These are phyloP conservation scores for Cytauxzoon felis DNA, from an alignment of 169 alveolate genomes.

Conservation along the genomic window DNA sequence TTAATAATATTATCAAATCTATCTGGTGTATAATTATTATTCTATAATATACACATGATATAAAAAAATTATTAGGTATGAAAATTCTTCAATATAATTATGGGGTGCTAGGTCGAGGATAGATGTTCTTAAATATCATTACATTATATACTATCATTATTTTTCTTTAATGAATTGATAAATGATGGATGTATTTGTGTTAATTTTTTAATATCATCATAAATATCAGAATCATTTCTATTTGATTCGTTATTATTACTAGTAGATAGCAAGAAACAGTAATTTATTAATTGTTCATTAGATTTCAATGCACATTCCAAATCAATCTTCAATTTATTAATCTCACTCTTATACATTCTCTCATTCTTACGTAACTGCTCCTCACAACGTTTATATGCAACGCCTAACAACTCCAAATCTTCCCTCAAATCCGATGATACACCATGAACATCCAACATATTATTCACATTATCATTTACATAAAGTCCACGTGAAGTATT, in stretches of 20 bases:
- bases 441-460: no score
- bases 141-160: no score
- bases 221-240: constrained; percentile 5
- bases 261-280: constrained; percentile 23
- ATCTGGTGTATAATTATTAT: constrained; percentile 22
- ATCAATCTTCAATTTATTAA: constrained; percentile 5
- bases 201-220: background rate
- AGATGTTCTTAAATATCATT: background rate
- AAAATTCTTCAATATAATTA: background rate
- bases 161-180: background rate
- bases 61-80: background rate
- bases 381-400: constrained; percentile 5
- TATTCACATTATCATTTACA: no score
- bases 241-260: constrained; percentile 1
- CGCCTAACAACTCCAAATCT: no score
- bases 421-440: no score
- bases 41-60: background rate
- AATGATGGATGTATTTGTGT: background rate
- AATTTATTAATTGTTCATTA: constrained; percentile 17
- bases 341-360: constrained; percentile 6
- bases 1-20: constrained; percentile 33
- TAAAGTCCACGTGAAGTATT: no score
- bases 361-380: constrained; percentile 13
- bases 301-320: constrained; percentile 31
- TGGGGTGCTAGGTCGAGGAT: background rate